Conservation (phyloP, 2,329 filamentous ascomycete genomes). For the Trichothecium roseum region DNA sequence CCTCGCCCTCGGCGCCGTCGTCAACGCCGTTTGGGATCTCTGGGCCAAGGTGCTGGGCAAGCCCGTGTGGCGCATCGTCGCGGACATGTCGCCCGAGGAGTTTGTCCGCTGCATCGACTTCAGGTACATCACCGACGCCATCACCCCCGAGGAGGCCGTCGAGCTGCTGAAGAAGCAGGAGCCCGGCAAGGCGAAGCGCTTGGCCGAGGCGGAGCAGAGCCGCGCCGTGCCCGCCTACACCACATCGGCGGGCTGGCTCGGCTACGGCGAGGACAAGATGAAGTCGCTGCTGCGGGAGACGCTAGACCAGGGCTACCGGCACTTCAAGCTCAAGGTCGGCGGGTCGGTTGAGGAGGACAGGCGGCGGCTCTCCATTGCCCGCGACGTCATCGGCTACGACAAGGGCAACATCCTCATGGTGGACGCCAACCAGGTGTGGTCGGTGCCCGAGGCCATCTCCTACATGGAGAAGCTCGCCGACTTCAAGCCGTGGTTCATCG, state of each 20-base stretch:
- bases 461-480: constrained; percentile 76
- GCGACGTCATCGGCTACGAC: constrained; percentile 74
- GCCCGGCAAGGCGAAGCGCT: constrained; percentile 56
- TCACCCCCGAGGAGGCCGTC: constrained; percentile 76
- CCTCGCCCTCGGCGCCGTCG: constrained; percentile 77
- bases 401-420: constrained; percentile 81
- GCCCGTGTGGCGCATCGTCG: constrained; percentile 83
- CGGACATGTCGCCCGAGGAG: constrained; percentile 82
- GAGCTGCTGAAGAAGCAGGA: constrained; percentile 57
- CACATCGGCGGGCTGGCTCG: constrained; percentile 84
- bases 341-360: constrained; percentile 61
- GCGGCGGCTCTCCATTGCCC: constrained; percentile 59
- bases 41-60: constrained; percentile 82
- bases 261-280: constrained; percentile 84
- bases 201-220: constrained; percentile 63
- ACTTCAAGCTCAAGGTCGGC: constrained; percentile 91
- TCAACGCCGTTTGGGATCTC: constrained; percentile 92
- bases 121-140: constrained; percentile 86
- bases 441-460: constrained; percentile 75
- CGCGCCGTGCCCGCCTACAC: constrained; percentile 83
- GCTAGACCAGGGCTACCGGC: constrained; percentile 62
- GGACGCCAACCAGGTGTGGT: constrained; percentile 90
- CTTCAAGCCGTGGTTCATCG: constrained; percentile 89
- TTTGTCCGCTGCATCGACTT: constrained; percentile 86
- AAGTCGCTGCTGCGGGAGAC: constrained; percentile 63